Percentiles rank a stretch among this genome's conserved stretches.
Evolutionary conservation across 2,329 filamentous ascomycete genomes (phyloP).

Genomic region (Stachybotrys chartarum): DNA sequence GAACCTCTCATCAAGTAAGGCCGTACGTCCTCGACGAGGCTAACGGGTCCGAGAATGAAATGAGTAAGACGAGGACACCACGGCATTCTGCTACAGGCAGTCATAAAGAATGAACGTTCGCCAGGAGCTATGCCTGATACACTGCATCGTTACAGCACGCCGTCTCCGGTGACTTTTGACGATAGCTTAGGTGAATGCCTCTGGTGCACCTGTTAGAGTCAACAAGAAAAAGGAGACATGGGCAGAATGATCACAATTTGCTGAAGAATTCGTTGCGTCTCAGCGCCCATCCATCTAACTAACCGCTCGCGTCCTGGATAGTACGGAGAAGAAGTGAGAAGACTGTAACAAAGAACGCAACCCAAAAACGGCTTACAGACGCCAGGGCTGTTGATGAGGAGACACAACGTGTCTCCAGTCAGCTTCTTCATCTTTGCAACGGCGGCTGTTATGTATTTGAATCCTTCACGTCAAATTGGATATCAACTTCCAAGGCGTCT

Average conservation of each 20-base stretch:
- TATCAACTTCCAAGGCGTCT: constrained; percentile 23
- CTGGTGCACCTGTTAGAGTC: constrained; percentile 8
- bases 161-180: constrained; percentile 9
- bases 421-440: constrained; percentile 21
- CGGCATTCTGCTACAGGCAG: constrained; percentile 7
- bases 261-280: constrained; percentile 5
- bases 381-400: constrained; percentile 37
- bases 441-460: constrained; percentile 21
- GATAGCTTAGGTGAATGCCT: constrained; percentile 11
- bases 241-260: constrained; percentile 4
- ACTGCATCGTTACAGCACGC: constrained; percentile 5
- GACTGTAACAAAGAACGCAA: neutral
- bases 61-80: neutral
- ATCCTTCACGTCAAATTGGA: constrained; percentile 33
- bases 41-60: neutral
- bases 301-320: constrained; percentile 9
- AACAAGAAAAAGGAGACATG: neutral
- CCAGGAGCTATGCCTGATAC: constrained; percentile 7
- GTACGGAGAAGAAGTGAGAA: constrained; percentile 16
- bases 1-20: constrained; percentile 5
- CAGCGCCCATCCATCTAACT: constrained; percentile 8
- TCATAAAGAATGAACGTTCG: constrained; percentile 10
- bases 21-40: constrained; percentile 6
- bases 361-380: constrained; percentile 10
- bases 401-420: constrained; percentile 30